Percentiles rank a stretch among this genome's conserved stretches.
Evolutionary conservation across 495 filamentous ascomycete genomes (phyloP).

Genomic region (Arthonia radiata): DNA sequence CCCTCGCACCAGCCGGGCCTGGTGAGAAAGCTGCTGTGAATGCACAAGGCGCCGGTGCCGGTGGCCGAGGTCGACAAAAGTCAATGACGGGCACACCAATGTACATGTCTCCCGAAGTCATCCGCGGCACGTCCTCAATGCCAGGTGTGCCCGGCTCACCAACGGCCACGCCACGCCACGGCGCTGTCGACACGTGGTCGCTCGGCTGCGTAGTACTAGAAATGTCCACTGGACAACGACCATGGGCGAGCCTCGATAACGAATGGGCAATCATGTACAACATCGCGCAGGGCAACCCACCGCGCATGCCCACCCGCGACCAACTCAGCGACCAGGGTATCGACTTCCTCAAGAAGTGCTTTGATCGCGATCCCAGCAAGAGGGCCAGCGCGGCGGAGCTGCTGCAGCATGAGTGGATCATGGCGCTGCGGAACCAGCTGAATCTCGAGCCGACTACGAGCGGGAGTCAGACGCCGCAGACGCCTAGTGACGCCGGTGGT

Average conservation of each 20-base stretch:
- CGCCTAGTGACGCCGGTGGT: constrained; percentile 3
- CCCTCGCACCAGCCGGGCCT: constrained; percentile 31
- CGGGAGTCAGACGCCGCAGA: constrained; percentile 16
- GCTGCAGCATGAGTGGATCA: constrained; percentile 91
- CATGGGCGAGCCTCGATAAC: constrained; percentile 94
- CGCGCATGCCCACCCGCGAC: constrained; percentile 53
- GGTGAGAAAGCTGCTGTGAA: not conserved
- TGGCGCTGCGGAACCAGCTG: constrained; percentile 34
- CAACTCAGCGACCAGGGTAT: constrained; percentile 67
- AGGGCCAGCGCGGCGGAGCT: constrained; percentile 68
- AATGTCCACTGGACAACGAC: constrained; percentile 86
- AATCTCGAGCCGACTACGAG: constrained; percentile 24
- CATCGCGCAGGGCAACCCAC: constrained; percentile 86
- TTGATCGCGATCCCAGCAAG: constrained; percentile 58
- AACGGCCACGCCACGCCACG: constrained; percentile 29
- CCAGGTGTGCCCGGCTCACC: not conserved
- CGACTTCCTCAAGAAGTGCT: constrained; percentile 72
- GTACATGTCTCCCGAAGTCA: constrained; percentile 99
- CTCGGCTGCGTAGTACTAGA: constrained; percentile 91
- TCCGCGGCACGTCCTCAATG: constrained; percentile 38
- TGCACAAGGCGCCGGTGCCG: constrained; percentile 17
- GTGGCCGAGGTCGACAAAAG: constrained; percentile 31
- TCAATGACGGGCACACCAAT: constrained; percentile 95
- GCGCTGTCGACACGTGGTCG: constrained; percentile 93
- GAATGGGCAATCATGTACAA: constrained; percentile 99